Base-by-base conservation (phyloP, 257 asterid species). In the Fraxinus americana region DNA sequence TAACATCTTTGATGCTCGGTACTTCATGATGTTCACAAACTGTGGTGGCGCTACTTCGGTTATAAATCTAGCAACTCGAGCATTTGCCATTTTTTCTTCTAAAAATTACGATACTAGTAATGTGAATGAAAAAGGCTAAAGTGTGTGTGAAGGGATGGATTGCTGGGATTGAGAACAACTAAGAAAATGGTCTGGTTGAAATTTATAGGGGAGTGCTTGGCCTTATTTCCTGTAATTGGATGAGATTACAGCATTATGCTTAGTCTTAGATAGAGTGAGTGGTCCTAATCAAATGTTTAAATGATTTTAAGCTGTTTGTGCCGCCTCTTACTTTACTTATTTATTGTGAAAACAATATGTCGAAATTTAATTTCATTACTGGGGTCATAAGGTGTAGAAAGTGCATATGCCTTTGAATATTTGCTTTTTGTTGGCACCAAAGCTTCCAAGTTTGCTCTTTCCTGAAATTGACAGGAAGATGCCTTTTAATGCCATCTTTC, bases 1-100 rank as follows among this genome's bases (percentile, higher is more conserved):
- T 30, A 91, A 76, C 89, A 87, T 86, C 78, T 87, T 85, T 2
- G 91, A 81, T 65, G 89, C 83, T 67, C 88, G 74, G n/a, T 83
- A 85, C 80, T 92, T 86, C 86, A 86, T 85, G 4, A 86, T 86
- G 39, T 79, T 83, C 27, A 86, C 85, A 16, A 88, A 78, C 23
- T 86, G 95, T 11, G 95, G 90, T 0, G 97, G 97, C 12, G 95
- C 93, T 11, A 71, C 90, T 59, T 90, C 91, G 0, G 83, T 87
- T 6, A 87, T 80, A 32, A 90, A 89, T 75, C 92, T 81, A 0
- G 87, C 92, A 0, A 90, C 35, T 50, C 93, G 86, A 29, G 75
- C 87, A 80, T 79, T 91, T 29, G 90, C 89, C 95, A 91, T 90
- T 66, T 74, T 81, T 21, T 1, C 7, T 2, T 34, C 19, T 5